Conservation (phyloP, 257 asterid species). For the Paraleonurus japonicus region DNA sequence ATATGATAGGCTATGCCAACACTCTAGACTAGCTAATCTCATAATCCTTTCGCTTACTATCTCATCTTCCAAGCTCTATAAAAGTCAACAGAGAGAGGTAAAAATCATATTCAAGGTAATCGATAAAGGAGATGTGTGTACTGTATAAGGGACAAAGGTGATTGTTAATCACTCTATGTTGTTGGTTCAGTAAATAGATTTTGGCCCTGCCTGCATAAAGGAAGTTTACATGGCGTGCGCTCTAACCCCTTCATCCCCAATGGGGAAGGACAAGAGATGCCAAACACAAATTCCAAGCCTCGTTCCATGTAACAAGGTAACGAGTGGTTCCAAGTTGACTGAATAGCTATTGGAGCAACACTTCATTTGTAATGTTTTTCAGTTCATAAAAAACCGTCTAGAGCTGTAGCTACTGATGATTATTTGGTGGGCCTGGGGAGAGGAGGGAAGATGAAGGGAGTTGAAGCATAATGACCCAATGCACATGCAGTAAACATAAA, state of each 20-base stretch:
- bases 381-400: neutral
- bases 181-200: neutral
- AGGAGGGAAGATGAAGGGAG: neutral
- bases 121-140: constrained; percentile 8
- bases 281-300: neutral
- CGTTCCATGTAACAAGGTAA: constrained; percentile 6
- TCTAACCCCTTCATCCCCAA: constrained; percentile 1
- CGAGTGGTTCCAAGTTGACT: neutral
- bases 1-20: constrained; percentile 92
- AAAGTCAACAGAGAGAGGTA: constrained; percentile 25
- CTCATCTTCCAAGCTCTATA: constrained; percentile 93
- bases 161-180: constrained; percentile 6
- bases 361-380: neutral
- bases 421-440: neutral
- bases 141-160: neutral
- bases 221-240: constrained; percentile 2
- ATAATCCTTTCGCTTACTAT: constrained; percentile 84
- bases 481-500: neutral
- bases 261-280: constrained; percentile 6
- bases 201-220: neutral
- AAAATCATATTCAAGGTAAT: constrained; percentile 21
- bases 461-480: neutral
- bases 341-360: constrained; percentile 13
- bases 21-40: constrained; percentile 83
- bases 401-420: neutral